These are phyloP conservation scores for Gossypium australe DNA, from an alignment of 345 rosid genomes.

Conservation along the genomic window DNA sequence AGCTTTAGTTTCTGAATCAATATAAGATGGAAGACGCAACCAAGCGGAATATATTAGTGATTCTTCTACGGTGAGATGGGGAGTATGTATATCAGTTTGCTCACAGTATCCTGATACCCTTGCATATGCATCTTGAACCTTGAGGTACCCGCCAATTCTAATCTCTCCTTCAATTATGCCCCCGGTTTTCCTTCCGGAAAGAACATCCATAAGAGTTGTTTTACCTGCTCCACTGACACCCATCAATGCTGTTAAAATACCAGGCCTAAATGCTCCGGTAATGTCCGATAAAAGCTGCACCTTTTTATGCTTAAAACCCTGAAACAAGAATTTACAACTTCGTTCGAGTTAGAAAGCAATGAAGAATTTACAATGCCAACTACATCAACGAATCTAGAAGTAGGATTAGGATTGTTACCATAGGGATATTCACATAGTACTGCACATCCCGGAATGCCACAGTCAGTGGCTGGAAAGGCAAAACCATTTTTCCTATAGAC, in stretches of 20 bases:
- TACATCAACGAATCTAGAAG: neutral
- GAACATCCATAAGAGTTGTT: conserved; percentile 82
- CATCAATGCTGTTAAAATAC: conserved; percentile 77
- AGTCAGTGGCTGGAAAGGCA: conserved; percentile 59
- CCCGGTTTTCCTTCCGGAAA: conserved; percentile 75
- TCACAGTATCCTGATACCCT: conserved; percentile 89
- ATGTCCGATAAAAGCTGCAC: conserved; percentile 58
- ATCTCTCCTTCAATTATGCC: conserved; percentile 72
- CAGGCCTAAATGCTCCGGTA: conserved; percentile 67
- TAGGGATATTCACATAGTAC: conserved; percentile 51
- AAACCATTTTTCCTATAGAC: neutral
- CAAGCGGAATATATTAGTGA: conserved; percentile 37
- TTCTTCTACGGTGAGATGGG: conserved; percentile 68
- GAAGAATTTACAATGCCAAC: neutral
- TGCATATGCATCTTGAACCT: conserved; percentile 69
- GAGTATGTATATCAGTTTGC: conserved; percentile 75
- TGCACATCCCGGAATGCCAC: conserved; percentile 50
- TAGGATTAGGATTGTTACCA: conserved; percentile 29
- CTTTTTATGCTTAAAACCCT: conserved; percentile 50
- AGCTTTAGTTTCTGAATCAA: conserved; percentile 44
- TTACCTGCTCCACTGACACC: conserved; percentile 92
- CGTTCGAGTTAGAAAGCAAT: neutral
- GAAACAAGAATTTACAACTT: neutral
- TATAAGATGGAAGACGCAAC: conserved; percentile 62
- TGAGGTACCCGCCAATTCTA: conserved; percentile 54